Base-by-base conservation (phyloP, 495 filamentous ascomycete species). In the Evernia prunastri region DNA sequence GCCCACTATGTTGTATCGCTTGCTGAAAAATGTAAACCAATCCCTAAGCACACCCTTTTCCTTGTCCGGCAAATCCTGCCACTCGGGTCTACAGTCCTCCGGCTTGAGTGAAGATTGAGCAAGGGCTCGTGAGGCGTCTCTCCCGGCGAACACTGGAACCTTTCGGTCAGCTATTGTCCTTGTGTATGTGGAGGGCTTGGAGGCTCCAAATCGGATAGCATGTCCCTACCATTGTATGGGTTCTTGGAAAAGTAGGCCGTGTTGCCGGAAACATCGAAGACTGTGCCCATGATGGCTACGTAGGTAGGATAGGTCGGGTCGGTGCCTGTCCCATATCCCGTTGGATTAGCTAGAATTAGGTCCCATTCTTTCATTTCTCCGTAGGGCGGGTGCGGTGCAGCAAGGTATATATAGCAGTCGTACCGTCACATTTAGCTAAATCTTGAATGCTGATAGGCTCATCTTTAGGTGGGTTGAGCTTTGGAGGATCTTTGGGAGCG, bases 11-110 rank as follows among this genome's bases (percentile, higher is more conserved):
- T 93, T 96, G 73, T 98, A 98, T 47, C 94, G 81, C 77, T 97
- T 98, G 69, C 86, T 87, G 78, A 97, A 98, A 78, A 96, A 98
- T 5, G 87, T 95, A 60, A 84, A 86, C 94, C 94, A 99, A 71
- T 97, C 95, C 29, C 90, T 80, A 47, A 99, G 78, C 18, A 87
- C 85, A 33, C 79, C 82, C 78, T 96, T 91, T 73, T 96, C 86
- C 76, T 92, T 91, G n/a, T 96, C 92, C 27, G 76, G 75, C 53
- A 99, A 79, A 71, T 94, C 89, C 61, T 86, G 79, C 90, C 91
- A 97, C 36, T 96, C 88, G 2, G 95, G 79, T 23, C 76, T 77
- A 67, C 90, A 92, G 70, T 97, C 91, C 70, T 92, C 91, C 6
- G 81, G 74, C 74, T 97, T 96, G 49, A 92, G 85, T 6, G 91